A percentile compares a stretch with the other conserved stretches of the same genome.
Conservation (phyloP, 257 asterid species). For the Capsicum chinense region DNA sequence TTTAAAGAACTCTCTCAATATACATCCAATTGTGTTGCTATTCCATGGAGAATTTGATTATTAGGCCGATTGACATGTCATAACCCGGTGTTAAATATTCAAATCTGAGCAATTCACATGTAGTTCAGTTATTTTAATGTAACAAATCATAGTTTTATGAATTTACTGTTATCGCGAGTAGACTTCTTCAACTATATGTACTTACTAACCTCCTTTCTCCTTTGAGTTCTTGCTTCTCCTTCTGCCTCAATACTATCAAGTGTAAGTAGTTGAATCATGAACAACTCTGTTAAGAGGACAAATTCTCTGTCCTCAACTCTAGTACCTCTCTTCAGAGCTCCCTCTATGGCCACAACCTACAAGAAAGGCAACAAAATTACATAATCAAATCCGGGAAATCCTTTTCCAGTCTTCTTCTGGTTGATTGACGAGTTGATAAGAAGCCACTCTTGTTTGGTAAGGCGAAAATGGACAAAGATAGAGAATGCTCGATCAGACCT, state of each 20-base stretch:
- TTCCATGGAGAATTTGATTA: background rate
- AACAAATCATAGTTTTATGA: background rate
- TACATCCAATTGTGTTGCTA: background rate
- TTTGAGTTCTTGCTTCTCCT: conserved; percentile 40
- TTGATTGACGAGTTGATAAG: background rate
- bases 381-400: background rate
- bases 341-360: conserved; percentile 38
- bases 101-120: background rate
- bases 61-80: conserved; percentile 1
- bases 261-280: conserved; percentile 41
- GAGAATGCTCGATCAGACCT: background rate
- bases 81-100: background rate
- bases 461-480: background rate
- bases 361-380: background rate
- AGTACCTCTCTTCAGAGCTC: conserved; percentile 30
- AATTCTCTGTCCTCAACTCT: conserved; percentile 35
- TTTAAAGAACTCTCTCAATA: background rate
- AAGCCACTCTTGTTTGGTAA: background rate
- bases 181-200: background rate
- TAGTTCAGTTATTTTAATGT: background rate
- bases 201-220: conserved; percentile 39
- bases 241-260: conserved; percentile 40
- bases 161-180: background rate
- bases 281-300: conserved; percentile 37
- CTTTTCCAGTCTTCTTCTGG: background rate